Evolutionary conservation across 2,329 filamentous ascomycete species (phyloP), one percentile per base, ranked within the genome.

Genomic region (Arthroderma sp.): DNA sequence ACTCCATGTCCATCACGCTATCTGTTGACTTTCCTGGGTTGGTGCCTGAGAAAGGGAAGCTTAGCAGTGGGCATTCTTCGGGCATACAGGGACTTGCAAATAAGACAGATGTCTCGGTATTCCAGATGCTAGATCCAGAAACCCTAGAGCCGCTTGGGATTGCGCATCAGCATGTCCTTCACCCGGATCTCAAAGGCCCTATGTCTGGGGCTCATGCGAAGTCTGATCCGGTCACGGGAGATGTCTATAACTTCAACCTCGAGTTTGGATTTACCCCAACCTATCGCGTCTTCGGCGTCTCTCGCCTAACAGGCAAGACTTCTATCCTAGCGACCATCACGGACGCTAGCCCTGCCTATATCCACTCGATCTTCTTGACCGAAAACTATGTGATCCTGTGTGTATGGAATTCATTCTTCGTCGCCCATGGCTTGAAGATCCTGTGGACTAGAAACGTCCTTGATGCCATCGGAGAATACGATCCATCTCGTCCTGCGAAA

Each of bases 221-320:
- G 56, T 79, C 80, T 0, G 87, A 93, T 66, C 86, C 85, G 0
- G 69, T 72, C 0, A 90, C 84, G 0, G 88, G 88, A 5, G 87
- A 93, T 61, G 66, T 87, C 5, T 91, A 81, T 77, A 94, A 93
- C 71, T 91, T 81, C 72, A 94, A 94, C 65, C 79, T 91, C n/a
- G 77, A 82, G 0, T 68, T 87, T 17, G 83, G 82, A 0, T 70
- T 67, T 0, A 67, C 66, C 0, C 69, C 80, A 0, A 81, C 76
- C 0, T 93, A 91, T 66, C 82, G 85, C 15, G 66, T 93, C 15
- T 93, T 91, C 68, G 73, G 78, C 1, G 79, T 82, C 1, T 84
- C 79, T 17, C 79, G 82, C 0, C 67, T 76, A 0, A 85, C 81
- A 0, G 86, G 84, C 0, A 73, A 81, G 56, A 88, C 86, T 0